A percentile compares a stretch with the other conserved stretches of the same genome.
phyloP scores from a whole-genome alignment of 1,139 yeast species.

The Pichia inconspicua region DNA sequence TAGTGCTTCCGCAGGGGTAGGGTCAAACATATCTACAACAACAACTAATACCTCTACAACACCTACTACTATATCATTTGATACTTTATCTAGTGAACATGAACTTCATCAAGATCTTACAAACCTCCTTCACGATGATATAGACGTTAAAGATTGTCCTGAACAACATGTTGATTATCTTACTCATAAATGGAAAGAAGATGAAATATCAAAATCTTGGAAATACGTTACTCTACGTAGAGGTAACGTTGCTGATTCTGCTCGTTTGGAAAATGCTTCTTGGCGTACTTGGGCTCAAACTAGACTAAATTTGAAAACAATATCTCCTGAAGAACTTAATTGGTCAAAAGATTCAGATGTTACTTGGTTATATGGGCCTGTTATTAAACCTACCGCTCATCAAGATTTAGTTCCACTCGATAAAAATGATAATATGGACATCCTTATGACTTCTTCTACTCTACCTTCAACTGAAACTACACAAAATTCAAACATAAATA shows the following conservation, averaged over 20 bases:
- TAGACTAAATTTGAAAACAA: conserved; percentile 60
- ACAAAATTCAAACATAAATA: neutral
- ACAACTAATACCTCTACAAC: conserved; percentile 4
- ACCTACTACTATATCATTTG: neutral
- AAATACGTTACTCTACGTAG: conserved; percentile 79
- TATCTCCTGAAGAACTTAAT: conserved; percentile 67
- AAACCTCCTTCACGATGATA: conserved; percentile 64
- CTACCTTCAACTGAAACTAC: conserved; percentile 1
- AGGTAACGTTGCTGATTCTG: conserved; percentile 61
- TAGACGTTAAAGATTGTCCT: conserved; percentile 73
- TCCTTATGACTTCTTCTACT: neutral
- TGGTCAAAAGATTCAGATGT: conserved; percentile 77
- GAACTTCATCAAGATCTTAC: conserved; percentile 6
- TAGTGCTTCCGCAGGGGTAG: neutral
- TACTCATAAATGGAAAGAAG: conserved; percentile 92
- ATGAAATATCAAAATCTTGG: conserved; percentile 92
- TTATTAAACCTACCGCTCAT: conserved; percentile 29
- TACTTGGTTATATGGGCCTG: conserved; percentile 84
- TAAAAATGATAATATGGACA: neutral
- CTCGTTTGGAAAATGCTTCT: conserved; percentile 70
- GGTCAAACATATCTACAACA: neutral
- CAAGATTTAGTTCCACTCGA: neutral
- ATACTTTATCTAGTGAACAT: neutral
- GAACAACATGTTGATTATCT: conserved; percentile 87
- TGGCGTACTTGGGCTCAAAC: conserved; percentile 91